Percentiles rank a stretch among this genome's conserved stretches.
These are phyloP conservation scores for Phytopythium litorale DNA, from an alignment of 352 stramenopile genomes.

Conservation along the genomic window DNA sequence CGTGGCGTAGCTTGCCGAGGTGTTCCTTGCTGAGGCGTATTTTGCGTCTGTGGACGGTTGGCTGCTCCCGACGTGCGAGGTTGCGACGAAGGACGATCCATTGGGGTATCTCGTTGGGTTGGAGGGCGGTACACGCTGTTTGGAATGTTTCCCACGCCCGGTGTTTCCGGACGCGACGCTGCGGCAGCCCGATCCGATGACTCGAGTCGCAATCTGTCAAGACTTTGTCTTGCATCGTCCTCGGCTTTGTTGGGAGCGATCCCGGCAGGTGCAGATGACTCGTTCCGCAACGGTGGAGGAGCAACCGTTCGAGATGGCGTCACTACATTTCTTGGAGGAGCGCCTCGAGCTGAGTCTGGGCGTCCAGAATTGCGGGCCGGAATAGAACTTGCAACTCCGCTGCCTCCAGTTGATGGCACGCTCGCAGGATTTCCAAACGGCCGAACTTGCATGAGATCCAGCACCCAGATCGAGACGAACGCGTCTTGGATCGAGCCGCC, in stretches of 20 bases:
- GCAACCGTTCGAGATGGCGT: background rate
- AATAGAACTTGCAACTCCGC: conserved; percentile 4
- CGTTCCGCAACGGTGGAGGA: background rate
- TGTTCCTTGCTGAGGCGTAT: conserved; percentile 2
- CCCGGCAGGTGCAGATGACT: background rate
- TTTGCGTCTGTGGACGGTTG: conserved; percentile 1
- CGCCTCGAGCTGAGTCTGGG: conserved; percentile 15
- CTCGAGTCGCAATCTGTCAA: conserved; percentile 1
- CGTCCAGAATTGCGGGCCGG: conserved; percentile 10
- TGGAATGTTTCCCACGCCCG: background rate
- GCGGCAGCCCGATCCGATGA: conserved; percentile 1
- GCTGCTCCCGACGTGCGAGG: background rate
- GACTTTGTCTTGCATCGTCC: background rate
- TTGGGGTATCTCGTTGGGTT: background rate
- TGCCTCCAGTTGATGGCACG: conserved; percentile 1
- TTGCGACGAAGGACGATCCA: conserved; percentile 2
- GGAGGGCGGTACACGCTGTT: background rate
- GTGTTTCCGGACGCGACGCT: conserved; percentile 5
- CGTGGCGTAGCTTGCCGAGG: background rate
- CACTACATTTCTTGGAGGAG: background rate
- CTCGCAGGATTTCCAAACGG: conserved; percentile 40
- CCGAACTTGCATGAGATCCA: conserved; percentile 68
- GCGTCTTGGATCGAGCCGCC: conserved; percentile 75
- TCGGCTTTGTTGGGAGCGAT: background rate
- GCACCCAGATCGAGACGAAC: conserved; percentile 77